Evolutionary conservation across 148 eudicot genomes (phyloP).

Genomic region (Persicaria tinctoria): DNA sequence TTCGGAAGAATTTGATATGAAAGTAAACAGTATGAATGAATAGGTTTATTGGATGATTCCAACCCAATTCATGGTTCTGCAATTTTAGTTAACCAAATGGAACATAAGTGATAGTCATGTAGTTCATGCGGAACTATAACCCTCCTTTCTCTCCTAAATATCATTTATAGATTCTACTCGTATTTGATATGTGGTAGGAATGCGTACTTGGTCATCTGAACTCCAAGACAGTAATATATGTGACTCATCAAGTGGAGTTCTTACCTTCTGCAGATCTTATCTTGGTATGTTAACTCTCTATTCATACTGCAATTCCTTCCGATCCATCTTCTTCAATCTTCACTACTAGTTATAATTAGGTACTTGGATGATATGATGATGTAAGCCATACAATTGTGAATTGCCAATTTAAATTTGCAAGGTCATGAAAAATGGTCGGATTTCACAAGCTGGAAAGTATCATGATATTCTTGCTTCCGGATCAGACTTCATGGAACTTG

Average conservation of each 20-base stretch:
- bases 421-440: slow-evolving; percentile 69
- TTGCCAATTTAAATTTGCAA: slow-evolving; percentile 1
- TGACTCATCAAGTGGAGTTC: slow-evolving; percentile 68
- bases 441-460: slow-evolving; percentile 61
- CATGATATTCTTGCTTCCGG: slow-evolving; percentile 45
- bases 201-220: slow-evolving; percentile 44
- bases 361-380: background rate
- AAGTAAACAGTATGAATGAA: no score
- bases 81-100: no score
- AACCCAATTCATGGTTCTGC: no score
- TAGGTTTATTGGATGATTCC: no score
- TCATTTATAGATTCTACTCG: no score
- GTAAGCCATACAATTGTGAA: background rate
- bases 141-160: no score
- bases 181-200: slow-evolving; percentile 28
- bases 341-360: no score
- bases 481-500: slow-evolving; percentile 59
- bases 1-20: no score
- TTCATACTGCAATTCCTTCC: no score
- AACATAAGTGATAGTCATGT: no score
- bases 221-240: slow-evolving; percentile 54
- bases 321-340: no score
- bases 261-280: slow-evolving; percentile 44
- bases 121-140: no score
- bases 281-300: slow-evolving; percentile 32